These are phyloP conservation scores for Cymbomonas tetramitiformis DNA, from an alignment of 139 green algal genomes.

Conservation along the genomic window DNA sequence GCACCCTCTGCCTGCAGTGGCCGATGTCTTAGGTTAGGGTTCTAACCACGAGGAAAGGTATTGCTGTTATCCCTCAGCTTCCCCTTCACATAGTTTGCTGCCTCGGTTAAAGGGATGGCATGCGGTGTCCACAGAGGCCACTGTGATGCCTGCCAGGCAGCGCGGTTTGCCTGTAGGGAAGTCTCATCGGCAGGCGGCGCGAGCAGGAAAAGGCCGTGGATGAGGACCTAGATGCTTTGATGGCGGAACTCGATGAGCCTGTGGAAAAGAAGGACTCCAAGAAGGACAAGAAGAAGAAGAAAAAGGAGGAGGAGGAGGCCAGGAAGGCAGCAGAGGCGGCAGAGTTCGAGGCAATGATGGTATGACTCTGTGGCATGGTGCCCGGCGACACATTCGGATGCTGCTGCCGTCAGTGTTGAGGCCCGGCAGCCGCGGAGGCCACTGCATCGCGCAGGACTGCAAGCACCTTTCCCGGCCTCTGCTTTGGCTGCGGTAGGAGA, in stretches of 20 bases:
- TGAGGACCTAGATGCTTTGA: slow-evolving; percentile 24
- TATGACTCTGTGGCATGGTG: no score
- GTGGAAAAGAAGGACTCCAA: neutral
- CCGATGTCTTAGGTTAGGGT: slow-evolving; percentile 1
- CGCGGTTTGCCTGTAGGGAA: slow-evolving; percentile 8
- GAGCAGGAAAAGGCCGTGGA: slow-evolving; percentile 29
- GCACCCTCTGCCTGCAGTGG: neutral
- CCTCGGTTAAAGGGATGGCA: slow-evolving; percentile 1
- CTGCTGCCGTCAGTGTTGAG: no score
- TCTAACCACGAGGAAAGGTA: neutral
- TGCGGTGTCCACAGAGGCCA: neutral
- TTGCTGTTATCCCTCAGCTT: neutral
- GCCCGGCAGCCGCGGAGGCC: slow-evolving; percentile 9
- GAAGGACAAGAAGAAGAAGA: slow-evolving; percentile 41
- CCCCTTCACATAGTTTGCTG: no score
- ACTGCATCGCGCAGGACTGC: no score
- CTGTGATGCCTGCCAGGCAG: neutral
- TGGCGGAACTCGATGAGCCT: slow-evolving; percentile 15
- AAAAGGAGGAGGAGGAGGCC: slow-evolving; percentile 42
- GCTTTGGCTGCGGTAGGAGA: no score
- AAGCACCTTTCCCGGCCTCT: no score
- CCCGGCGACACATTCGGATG: no score
- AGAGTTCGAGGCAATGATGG: slow-evolving; percentile 1
- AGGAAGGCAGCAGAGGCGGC: slow-evolving; percentile 2
- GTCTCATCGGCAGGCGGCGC: no score